Evolutionary conservation across 2,329 filamentous ascomycete genomes (phyloP), one percentile per base, ranked within the genome.

Genomic region (Fusarium phyllophilum): DNA sequence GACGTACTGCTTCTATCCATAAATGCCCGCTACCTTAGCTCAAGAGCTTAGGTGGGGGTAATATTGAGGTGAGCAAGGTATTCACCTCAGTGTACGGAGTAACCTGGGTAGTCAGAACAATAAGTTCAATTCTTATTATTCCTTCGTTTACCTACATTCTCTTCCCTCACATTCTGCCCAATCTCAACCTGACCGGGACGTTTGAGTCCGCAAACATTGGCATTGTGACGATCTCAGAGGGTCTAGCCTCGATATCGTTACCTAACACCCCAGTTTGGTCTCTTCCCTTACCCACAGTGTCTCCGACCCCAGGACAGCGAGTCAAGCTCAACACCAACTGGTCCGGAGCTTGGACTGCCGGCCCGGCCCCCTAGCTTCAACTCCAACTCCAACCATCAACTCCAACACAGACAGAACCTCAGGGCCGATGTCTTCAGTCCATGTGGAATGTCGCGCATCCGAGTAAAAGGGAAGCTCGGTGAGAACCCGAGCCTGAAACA

Each of bases 271-370:
- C 70, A 56, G 45, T 41, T 68, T 55, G 60, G 67, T 49, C 34
- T 48, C 55, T 68, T 44, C 64, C 64, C 66, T 70, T 70, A 70
- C 59, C 67, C 67, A 66, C 66, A 66, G 34, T 42, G 42, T 62
- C 65, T 56, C 65, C 42, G 44, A 54, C 33, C 52, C 52, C 58
- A 61, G 38, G 48, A 57, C 55, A 58, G 24, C 45, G 52, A 65
- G 38, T 46, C 58, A 66, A 41, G 8, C 33, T 44, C 51, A 56
- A 57, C 51, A 51, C 52, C 44, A 62, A 68, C 63, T 66, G 60
- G 63, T 36, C 65, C 73, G 66, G 46, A 67, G 67, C 73, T 68
- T 62, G 73, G 73, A 49, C 64, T 76, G 66, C 74, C 75, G 74
- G 69, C 41, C 75, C 75, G 73, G 60, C 66, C 71, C 60, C 57